Conservation (phyloP, 495 filamentous ascomycete genomes). For the Talaromyces liani region DNA sequence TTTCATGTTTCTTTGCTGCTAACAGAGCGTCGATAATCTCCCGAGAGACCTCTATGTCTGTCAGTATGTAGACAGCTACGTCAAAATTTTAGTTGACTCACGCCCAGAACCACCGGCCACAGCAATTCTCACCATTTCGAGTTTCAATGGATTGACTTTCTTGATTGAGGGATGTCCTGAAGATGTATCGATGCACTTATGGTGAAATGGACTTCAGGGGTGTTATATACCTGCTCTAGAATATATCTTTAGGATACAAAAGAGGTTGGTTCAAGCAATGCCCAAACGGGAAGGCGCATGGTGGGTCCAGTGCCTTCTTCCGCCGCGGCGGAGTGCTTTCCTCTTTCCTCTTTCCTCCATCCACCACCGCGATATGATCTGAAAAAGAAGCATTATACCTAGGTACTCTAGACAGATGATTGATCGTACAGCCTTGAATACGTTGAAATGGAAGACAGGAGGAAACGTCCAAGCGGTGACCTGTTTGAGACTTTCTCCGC, state of each 20-base stretch:
- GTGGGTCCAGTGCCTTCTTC: constrained; percentile 2
- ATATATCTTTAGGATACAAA: not conserved
- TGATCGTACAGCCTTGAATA: not conserved
- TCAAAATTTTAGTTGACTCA: not conserved
- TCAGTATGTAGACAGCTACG: not conserved
- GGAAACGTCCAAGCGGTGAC: not conserved
- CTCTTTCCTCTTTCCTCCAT: not conserved
- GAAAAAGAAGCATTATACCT: not conserved
- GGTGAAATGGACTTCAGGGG: not conserved
- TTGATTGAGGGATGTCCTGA: not conserved
- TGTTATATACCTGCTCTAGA: not conserved
- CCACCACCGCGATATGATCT: not conserved
- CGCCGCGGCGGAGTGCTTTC: constrained; percentile 4
- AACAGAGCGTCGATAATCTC: constrained; percentile 44
- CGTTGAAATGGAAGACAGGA: not conserved
- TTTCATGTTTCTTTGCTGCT: constrained; percentile 38
- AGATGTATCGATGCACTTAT: not conserved
- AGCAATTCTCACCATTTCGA: not conserved
- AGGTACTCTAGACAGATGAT: not conserved
- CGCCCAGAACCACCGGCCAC: constrained; percentile 4
- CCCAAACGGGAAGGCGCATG: not conserved
- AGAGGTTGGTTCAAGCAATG: not conserved
- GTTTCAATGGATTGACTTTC: not conserved
- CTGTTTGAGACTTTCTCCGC: not conserved
- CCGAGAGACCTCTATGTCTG: constrained; percentile 32